phyloP scores from a whole-genome alignment of 441 rosid genomes.

The Adansonia madagascariensis region DNA sequence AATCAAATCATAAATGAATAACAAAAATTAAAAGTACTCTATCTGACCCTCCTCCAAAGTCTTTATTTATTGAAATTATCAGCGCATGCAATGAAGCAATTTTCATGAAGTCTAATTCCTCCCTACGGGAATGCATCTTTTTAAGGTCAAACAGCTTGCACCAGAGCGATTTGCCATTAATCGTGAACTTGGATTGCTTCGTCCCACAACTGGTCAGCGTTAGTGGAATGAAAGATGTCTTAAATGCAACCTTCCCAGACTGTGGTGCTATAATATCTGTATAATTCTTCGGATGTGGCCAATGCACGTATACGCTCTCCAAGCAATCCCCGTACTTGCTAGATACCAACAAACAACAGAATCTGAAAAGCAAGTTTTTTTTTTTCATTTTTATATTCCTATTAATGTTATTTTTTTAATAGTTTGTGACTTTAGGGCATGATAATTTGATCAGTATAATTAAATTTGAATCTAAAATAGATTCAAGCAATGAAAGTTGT shows the following conservation, averaged over 20 bases:
- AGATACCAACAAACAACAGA: background rate
- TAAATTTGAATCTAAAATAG: background rate
- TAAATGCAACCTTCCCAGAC: background rate
- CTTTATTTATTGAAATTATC: too few species aligned
- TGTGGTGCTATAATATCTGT: background rate
- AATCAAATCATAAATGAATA: background rate
- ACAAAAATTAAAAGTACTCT: too few species aligned
- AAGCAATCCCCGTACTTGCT: slow-evolving; percentile 40
- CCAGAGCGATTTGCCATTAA: slow-evolving; percentile 43
- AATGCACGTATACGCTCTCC: slow-evolving; percentile 46
- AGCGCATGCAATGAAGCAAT: background rate
- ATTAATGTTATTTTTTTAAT: too few species aligned
- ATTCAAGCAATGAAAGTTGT: too few species aligned
- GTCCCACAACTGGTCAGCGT: slow-evolving; percentile 23
- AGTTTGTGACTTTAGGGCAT: too few species aligned
- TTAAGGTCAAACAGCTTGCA: slow-evolving; percentile 42
- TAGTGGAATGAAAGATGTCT: slow-evolving; percentile 17
- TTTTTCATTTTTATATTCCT: too few species aligned
- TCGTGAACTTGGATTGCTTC: slow-evolving; percentile 30
- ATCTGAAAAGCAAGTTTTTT: too few species aligned
- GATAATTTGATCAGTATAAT: background rate
- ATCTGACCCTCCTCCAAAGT: background rate
- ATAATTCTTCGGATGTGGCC: slow-evolving; percentile 25
- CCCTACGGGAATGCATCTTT: background rate
- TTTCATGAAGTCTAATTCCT: background rate